Percentiles rank a stretch among this genome's conserved stretches.
Conservation (phyloP, 257 asterid genomes). For the Gentiana straminea region DNA sequence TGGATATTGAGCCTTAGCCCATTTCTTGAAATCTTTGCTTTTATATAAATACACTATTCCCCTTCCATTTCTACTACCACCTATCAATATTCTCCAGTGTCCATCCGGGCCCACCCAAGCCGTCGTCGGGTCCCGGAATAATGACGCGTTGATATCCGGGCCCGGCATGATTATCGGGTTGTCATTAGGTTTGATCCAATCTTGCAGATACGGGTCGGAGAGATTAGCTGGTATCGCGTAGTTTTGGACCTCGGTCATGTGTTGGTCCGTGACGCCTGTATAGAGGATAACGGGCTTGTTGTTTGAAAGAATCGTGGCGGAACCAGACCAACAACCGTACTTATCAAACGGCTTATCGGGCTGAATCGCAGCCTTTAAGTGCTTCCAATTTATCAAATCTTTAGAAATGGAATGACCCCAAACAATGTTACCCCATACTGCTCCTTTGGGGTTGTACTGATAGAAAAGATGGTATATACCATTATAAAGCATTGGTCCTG, state of each 20-base stretch:
- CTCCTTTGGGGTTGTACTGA: constrained; percentile 17
- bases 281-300: constrained; percentile 18
- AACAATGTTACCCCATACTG: constrained; percentile 18
- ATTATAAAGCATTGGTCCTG: constrained; percentile 18
- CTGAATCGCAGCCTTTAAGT: constrained; percentile 10
- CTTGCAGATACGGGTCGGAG: constrained; percentile 11
- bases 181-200: constrained; percentile 21
- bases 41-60: constrained; percentile 12
- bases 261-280: constrained; percentile 9
- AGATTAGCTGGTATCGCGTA: constrained; percentile 17
- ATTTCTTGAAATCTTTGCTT: constrained; percentile 18
- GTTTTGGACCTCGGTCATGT: constrained; percentile 16
- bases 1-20: constrained; percentile 11
- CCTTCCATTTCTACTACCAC: constrained; percentile 4
- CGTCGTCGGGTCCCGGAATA: constrained; percentile 23
- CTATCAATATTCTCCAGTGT: constrained; percentile 13
- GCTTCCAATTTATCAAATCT: constrained; percentile 15
- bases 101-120: constrained; percentile 19
- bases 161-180: constrained; percentile 11
- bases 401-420: constrained; percentile 22
- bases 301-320: constrained; percentile 13
- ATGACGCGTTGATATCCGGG: constrained; percentile 3
- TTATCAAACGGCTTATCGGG: constrained; percentile 12
- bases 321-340: constrained; percentile 19
- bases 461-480: constrained; percentile 21